Percentiles rank a stretch among this genome's conserved stretches.
Evolutionary conservation across 768 basidiomycete genomes (phyloP).

Genomic region (Mycena metata): DNA sequence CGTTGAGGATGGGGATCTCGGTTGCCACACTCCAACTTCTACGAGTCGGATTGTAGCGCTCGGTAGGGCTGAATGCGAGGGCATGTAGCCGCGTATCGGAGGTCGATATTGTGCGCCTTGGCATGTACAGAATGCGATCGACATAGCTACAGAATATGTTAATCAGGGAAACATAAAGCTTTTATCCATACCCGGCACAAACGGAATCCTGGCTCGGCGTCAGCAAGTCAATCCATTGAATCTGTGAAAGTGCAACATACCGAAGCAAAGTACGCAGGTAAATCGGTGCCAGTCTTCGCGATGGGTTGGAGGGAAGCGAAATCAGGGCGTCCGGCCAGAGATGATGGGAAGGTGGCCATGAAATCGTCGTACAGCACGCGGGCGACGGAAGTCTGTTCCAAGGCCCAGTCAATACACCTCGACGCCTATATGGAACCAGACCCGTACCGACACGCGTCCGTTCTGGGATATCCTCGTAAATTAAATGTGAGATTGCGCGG

Average conservation of each 20-base stretch:
- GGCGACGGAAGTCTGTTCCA: neutral
- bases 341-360: neutral
- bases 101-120: neutral
- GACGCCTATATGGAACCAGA: neutral
- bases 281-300: neutral
- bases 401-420: no score
- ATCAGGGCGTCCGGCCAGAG: neutral
- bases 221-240: neutral
- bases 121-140: neutral
- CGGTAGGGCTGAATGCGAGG: neutral
- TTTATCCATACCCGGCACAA: neutral
- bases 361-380: constrained; percentile 3
- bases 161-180: neutral
- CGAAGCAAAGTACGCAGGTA: neutral
- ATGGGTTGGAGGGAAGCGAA: neutral
- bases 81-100: neutral
- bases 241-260: neutral
- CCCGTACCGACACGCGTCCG: neutral
- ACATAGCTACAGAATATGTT: neutral
- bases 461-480: neutral
- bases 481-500: no score
- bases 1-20: neutral
- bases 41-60: neutral
- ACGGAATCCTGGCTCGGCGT: neutral
- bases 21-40: neutral